phyloP scores from a whole-genome alignment of 495 filamentous ascomycete species.

The Astrothelium subdiscretum region DNA sequence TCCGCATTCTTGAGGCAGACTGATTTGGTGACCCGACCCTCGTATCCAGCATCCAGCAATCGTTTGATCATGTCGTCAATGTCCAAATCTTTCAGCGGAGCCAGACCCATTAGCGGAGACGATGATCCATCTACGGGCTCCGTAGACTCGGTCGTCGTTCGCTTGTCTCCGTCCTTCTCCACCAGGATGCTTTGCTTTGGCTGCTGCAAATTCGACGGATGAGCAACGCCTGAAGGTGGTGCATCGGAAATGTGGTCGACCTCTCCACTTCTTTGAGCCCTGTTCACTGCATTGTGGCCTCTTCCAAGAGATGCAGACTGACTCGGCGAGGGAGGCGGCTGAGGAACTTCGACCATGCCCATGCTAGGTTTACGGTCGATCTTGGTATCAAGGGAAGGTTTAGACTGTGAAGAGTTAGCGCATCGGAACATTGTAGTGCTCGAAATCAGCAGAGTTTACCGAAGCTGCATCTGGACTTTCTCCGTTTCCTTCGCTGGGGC shows the following conservation, averaged over 20 bases:
- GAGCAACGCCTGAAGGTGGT: constrained; percentile 55
- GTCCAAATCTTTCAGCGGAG: constrained; percentile 80
- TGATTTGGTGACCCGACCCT: constrained; percentile 92
- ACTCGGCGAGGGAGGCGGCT: constrained; percentile 83
- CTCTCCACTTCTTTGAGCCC: constrained; percentile 75
- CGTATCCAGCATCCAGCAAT: constrained; percentile 87
- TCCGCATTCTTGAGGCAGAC: constrained; percentile 96
- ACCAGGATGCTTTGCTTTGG: constrained; percentile 73
- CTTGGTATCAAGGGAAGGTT: constrained; percentile 22
- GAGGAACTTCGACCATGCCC: constrained; percentile 39
- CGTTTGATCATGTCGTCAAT: constrained; percentile 95
- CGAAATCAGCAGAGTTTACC: constrained; percentile 45
- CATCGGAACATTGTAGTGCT: constrained; percentile 34
- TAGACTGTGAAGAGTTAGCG: constrained; percentile 34
- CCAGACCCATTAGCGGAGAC: constrained; percentile 45
- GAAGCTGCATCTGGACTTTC: constrained; percentile 70
- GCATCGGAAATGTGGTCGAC: constrained; percentile 94
- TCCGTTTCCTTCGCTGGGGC: constrained; percentile 22
- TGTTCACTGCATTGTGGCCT: constrained; percentile 66
- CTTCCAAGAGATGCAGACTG: constrained; percentile 65
- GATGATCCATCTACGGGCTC: constrained; percentile 15
- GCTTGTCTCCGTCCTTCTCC: constrained; percentile 40
- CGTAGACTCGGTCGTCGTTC: not conserved
- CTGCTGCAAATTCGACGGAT: constrained; percentile 36
- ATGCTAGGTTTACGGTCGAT: constrained; percentile 18